Conservation (phyloP, 805 yeast genomes). For the Scheffersomyces stipitis region DNA sequence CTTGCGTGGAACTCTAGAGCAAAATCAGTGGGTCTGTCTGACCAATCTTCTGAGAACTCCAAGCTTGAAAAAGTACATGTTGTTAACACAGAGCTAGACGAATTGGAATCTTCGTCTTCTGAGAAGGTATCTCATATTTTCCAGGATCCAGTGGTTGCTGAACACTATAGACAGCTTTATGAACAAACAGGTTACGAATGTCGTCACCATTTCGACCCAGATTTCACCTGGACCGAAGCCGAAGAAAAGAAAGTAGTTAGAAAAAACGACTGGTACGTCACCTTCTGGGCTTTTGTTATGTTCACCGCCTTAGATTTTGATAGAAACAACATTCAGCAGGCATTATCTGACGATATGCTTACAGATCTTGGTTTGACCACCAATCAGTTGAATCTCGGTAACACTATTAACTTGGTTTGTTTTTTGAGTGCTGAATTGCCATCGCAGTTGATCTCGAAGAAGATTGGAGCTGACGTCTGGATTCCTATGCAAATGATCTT, state of each 20-base stretch:
- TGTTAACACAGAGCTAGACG: background rate
- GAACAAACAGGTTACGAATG: slow-evolving; percentile 35
- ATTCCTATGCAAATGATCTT: slow-evolving; percentile 25
- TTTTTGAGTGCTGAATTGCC: slow-evolving; percentile 63
- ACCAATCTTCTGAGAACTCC: background rate
- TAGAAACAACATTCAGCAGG: slow-evolving; percentile 23
- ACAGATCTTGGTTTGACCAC: slow-evolving; percentile 47
- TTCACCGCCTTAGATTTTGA: slow-evolving; percentile 24
- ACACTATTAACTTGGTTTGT: slow-evolving; percentile 50
- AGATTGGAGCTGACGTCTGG: slow-evolving; percentile 51
- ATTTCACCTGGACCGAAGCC: slow-evolving; percentile 29
- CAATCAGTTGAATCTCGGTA: slow-evolving; percentile 58
- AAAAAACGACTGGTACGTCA: slow-evolving; percentile 56
- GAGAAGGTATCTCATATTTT: slow-evolving; percentile 23
- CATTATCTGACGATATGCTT: slow-evolving; percentile 22
- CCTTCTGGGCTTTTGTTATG: slow-evolving; percentile 53
- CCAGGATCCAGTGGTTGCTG: slow-evolving; percentile 32
- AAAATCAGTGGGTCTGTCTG: too few relatives aligned
- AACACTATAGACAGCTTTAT: slow-evolving; percentile 27
- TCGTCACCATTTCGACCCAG: slow-evolving; percentile 32
- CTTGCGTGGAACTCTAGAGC: too few relatives aligned
- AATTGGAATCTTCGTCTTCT: background rate
- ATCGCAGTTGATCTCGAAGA: slow-evolving; percentile 64
- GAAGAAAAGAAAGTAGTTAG: slow-evolving; percentile 41
- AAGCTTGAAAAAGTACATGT: background rate